These are phyloP conservation scores for Podospora australis DNA, from an alignment of 495 filamentous ascomycete genomes.

Conservation along the genomic window DNA sequence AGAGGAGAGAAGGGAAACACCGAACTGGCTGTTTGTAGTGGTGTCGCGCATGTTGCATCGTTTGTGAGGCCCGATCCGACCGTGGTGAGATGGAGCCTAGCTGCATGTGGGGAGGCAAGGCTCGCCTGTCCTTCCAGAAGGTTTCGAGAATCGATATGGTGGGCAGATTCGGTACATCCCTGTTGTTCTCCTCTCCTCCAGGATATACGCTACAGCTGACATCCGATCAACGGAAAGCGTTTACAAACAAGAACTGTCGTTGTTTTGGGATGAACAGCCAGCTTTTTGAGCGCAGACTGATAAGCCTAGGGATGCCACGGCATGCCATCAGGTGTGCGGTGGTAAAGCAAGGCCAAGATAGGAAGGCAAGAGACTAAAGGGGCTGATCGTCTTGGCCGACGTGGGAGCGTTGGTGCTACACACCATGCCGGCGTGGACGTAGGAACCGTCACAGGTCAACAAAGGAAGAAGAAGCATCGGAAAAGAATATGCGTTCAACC, in stretches of 20 bases:
- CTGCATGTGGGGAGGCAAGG: neutral
- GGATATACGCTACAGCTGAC: no score
- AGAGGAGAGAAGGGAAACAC: neutral
- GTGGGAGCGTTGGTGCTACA: neutral
- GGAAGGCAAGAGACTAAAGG: slow-evolving; percentile 8
- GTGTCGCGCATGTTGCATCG: neutral
- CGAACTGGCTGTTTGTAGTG: neutral
- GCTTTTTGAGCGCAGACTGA: no score
- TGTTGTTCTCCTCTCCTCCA: no score
- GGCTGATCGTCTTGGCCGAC: slow-evolving; percentile 15
- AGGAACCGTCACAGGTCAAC: no score
- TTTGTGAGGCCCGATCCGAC: no score
- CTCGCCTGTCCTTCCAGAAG: slow-evolving; percentile 1
- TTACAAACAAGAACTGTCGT: no score
- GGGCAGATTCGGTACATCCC: neutral
- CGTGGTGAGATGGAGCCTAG: no score
- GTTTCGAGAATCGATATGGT: slow-evolving; percentile 1
- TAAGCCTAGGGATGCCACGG: no score
- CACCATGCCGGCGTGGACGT: neutral
- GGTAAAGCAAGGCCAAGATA: slow-evolving; percentile 10
- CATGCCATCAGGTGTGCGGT: neutral
- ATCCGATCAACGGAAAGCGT: no score
- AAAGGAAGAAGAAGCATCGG: no score
- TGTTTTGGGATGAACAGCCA: neutral
- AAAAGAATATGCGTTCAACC: no score